Percentiles rank a stretch among this genome's conserved stretches.
These are phyloP conservation scores for Ceratobasidium sp. DNA, from an alignment of 1,284 basidiomycete genomes.

Conservation along the genomic window DNA sequence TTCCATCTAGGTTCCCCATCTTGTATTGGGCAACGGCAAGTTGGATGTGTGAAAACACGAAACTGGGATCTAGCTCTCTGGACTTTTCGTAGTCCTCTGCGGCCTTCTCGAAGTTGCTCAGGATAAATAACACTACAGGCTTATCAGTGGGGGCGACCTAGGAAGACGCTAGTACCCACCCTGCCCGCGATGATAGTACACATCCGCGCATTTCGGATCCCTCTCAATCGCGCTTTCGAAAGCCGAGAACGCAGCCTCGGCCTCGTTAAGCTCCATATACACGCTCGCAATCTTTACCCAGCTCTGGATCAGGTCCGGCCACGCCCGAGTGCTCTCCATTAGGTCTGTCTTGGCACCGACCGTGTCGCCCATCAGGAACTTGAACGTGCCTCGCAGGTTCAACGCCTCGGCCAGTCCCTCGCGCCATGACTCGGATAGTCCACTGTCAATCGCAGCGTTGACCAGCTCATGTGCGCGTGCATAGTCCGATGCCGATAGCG, in stretches of 20 bases:
- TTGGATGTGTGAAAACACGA: slow-evolving; percentile 95
- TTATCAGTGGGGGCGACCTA: not conserved
- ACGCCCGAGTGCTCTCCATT: slow-evolving; percentile 74
- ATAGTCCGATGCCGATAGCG: slow-evolving; percentile 88
- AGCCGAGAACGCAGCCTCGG: slow-evolving; percentile 83
- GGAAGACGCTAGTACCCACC: slow-evolving; percentile 55
- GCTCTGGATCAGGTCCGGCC: slow-evolving; percentile 83
- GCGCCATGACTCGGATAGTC: slow-evolving; percentile 69
- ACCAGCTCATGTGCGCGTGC: slow-evolving; percentile 79
- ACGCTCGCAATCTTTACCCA: slow-evolving; percentile 98
- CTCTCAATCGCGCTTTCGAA: slow-evolving; percentile 90
- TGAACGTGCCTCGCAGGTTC: slow-evolving; percentile 96
- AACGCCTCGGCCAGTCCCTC: slow-evolving; percentile 83
- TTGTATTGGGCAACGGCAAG: slow-evolving; percentile 97
- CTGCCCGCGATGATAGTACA: slow-evolving; percentile 99
- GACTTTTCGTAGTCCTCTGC: slow-evolving; percentile 92
- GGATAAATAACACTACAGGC: slow-evolving; percentile 87
- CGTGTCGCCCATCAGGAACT: slow-evolving; percentile 91
- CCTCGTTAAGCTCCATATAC: slow-evolving; percentile 92
- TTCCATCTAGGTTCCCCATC: slow-evolving; percentile 75
- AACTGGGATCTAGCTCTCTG: slow-evolving; percentile 84
- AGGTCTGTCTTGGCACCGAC: slow-evolving; percentile 86
- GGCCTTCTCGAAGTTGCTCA: slow-evolving; percentile 86
- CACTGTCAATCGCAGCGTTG: slow-evolving; percentile 89
- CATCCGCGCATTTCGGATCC: slow-evolving; percentile 88